phyloP scores from a whole-genome alignment of 2,329 filamentous ascomycete genomes.

The Pestalotiopsis sp. region DNA sequence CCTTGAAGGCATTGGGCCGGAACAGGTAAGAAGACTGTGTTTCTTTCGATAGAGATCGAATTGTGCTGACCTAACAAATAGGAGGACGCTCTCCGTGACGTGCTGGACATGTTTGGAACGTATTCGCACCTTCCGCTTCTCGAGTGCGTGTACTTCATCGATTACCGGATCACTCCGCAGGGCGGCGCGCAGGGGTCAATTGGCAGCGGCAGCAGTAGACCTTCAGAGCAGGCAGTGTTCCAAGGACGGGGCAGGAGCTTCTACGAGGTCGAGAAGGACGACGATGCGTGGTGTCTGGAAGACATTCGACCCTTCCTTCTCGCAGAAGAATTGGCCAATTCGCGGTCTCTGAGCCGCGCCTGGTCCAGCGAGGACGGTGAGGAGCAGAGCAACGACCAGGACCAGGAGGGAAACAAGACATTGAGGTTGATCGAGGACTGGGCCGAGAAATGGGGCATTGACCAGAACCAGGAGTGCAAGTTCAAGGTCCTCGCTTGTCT shows the following conservation, averaged over 20 bases:
- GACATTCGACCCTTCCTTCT: background rate
- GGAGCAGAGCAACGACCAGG: background rate
- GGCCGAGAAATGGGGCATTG: background rate
- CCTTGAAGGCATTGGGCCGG: background rate
- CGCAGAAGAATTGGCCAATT: background rate
- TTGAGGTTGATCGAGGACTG: background rate
- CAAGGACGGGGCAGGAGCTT: conserved; percentile 1
- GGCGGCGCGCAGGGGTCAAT: background rate
- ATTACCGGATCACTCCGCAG: conserved; percentile 4
- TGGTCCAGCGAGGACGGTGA: background rate
- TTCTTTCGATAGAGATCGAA: background rate
- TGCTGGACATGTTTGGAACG: background rate
- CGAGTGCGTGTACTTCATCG: conserved; percentile 9
- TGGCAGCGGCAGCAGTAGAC: background rate
- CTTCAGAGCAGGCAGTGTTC: background rate
- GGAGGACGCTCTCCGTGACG: background rate
- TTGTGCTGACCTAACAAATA: background rate
- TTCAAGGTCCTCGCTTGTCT: conserved; percentile 11
- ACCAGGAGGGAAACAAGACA: background rate
- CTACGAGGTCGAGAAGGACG: background rate
- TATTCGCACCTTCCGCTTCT: background rate
- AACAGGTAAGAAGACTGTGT: background rate
- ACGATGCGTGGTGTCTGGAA: background rate
- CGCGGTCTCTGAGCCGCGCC: background rate
- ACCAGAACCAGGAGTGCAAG: background rate